Conservation (phyloP, 176 grass and related monocot species). For the Triticum timopheevii region DNA sequence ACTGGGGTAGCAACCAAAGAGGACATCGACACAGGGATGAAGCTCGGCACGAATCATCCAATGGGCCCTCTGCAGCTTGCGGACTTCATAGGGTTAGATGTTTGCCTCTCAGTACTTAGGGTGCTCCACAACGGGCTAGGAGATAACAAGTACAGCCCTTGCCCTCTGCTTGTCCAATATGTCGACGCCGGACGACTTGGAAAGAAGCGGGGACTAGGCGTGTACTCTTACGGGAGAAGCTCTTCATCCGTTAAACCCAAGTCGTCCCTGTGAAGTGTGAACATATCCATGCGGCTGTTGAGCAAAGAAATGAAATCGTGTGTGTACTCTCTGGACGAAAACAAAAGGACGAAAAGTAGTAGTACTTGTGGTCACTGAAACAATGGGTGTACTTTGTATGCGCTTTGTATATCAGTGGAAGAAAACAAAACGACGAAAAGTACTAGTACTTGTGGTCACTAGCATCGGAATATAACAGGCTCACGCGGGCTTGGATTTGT, state of each 20-base stretch:
- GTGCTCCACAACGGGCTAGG: conserved; percentile 83
- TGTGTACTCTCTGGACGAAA: neutral
- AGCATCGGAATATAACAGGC: neutral
- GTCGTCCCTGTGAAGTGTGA: conserved; percentile 58
- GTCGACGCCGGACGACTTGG: conserved; percentile 89
- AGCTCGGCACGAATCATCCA: conserved; percentile 91
- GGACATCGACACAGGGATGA: conserved; percentile 92
- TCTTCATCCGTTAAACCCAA: conserved; percentile 34
- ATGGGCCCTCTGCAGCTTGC: conserved; percentile 93
- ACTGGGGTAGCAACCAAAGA: conserved; percentile 90
- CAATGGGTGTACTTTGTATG: too few relatives aligned
- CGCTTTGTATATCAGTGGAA: neutral
- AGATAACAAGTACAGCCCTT: conserved; percentile 90
- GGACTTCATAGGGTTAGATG: conserved; percentile 88
- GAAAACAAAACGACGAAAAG: neutral
- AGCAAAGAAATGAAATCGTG: neutral
- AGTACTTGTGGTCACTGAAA: neutral
- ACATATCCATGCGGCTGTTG: neutral
- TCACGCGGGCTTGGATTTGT: neutral
- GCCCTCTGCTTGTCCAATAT: conserved; percentile 89
- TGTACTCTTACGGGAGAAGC: conserved; percentile 60
- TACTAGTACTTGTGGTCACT: neutral
- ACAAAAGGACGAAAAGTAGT: neutral
- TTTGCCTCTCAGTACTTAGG: conserved; percentile 87
- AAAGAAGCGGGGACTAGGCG: conserved; percentile 73